Base-by-base conservation (phyloP, 495 filamentous ascomycete species). In the Cladorrhinum samala region DNA sequence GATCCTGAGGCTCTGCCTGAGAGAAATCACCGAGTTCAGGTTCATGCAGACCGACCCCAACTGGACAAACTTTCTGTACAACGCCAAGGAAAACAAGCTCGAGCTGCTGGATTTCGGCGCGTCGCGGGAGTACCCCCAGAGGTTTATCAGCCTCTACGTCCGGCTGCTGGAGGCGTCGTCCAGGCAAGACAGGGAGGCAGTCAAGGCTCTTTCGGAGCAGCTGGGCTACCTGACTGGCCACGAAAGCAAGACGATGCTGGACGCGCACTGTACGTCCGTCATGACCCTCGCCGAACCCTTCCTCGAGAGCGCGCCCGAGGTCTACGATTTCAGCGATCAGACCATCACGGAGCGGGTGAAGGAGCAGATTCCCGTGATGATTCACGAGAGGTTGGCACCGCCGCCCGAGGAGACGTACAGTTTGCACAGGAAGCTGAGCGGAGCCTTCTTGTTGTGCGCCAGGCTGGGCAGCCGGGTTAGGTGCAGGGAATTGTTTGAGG, bases 11-110 rank as follows among this genome's bases (percentile, higher is more conserved):
- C 81, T 98, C 16, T 96, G 93, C 63, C 80, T 98, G 33, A 87
- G 91, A 45, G 93, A 98, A 68, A 90, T 97, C 61, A 81, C 79
- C 50, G 88, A 96, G 60, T 98, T 96, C 76, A 80, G 75, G 40
- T 98, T 93, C 76, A 98, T 98, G 93, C 93, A 98, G 71, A 97
- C 93, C 21, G 93, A 98, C 70, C 93, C 93, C 17, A 98, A 98
- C 75, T 98, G 94, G 93, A 97, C 94, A n/a, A 98, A 98, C 65
- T 98, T 98, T 74, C 74, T 97, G 23, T 97, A 88, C 75, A 95
- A 98, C 65, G 68, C 79, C 0, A 48, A 71, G 7, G 83, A 81
- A 2, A 71, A 83, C 49, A 86, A 82, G 60, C 82, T 98, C 5
- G 91, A 97, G 69, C 83, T 98, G 9, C 83, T 98, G 45, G 93